Evolutionary conservation across 257 asterid species (phyloP).

Genomic region (Nicotiana undulata): DNA sequence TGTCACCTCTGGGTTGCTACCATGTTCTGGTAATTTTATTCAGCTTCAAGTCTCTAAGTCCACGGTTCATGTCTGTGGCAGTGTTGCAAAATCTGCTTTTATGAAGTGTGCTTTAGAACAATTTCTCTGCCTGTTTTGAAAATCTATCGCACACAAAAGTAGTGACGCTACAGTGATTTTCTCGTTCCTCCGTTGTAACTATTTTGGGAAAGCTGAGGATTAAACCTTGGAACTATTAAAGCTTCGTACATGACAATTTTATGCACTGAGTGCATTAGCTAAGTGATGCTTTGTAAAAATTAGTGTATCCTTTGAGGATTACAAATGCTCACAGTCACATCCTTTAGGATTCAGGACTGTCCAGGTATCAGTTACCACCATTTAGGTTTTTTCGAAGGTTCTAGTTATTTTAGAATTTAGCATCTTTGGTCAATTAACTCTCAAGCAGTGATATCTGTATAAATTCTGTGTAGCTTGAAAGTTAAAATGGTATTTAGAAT

Average conservation of each 20-base stretch:
- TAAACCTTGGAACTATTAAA: background rate
- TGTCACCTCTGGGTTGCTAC: conserved; percentile 36
- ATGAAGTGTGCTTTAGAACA: background rate
- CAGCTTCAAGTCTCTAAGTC: background rate
- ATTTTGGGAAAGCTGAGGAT: background rate
- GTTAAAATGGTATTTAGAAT: background rate
- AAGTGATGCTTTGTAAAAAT: background rate
- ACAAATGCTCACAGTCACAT: background rate
- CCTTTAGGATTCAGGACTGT: background rate
- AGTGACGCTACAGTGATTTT: background rate
- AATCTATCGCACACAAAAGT: background rate
- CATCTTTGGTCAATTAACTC: background rate
- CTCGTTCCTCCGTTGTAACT: background rate
- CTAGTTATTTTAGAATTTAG: background rate
- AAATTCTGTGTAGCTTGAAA: background rate
- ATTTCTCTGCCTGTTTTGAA: background rate
- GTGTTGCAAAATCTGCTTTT: background rate
- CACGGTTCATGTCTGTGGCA: background rate
- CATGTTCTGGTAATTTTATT: conserved; percentile 30
- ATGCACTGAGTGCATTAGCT: background rate
- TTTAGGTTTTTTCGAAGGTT: background rate
- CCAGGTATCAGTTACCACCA: background rate
- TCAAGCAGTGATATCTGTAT: too few species aligned
- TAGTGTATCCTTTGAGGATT: background rate
- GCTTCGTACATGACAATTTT: background rate